Conservation (phyloP, 345 rosid genomes). For the Cochlearia excelsa region DNA sequence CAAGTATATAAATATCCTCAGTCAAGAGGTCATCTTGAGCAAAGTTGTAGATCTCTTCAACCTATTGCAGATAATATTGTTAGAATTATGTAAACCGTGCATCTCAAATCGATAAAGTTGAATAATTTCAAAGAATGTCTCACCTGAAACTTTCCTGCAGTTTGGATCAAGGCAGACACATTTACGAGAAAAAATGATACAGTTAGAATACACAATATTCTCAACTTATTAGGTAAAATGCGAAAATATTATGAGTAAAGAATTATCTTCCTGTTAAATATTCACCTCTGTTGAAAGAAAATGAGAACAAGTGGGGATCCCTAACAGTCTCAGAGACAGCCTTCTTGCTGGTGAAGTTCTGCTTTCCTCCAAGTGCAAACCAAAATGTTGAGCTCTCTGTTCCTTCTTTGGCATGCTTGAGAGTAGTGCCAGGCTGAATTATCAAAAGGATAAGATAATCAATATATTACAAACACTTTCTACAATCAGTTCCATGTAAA, state of each 20-base stretch:
- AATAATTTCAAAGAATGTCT: slow-evolving; percentile 32
- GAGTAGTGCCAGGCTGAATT: slow-evolving; percentile 48
- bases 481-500: neutral
- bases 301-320: slow-evolving; percentile 86
- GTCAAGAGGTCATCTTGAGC: slow-evolving; percentile 93
- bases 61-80: slow-evolving; percentile 47
- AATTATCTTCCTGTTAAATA: too few species aligned
- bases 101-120: too few species aligned
- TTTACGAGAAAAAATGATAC: slow-evolving; percentile 20
- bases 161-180: slow-evolving; percentile 30
- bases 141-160: slow-evolving; percentile 91
- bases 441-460: slow-evolving; percentile 3
- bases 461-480: neutral
- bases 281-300: slow-evolving; percentile 66
- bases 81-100: slow-evolving; percentile 11
- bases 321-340: slow-evolving; percentile 56
- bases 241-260: too few species aligned
- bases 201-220: slow-evolving; percentile 22
- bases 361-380: slow-evolving; percentile 46
- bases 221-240: neutral
- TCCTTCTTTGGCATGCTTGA: neutral
- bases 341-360: slow-evolving; percentile 1
- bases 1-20: slow-evolving; percentile 86
- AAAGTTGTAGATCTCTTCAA: slow-evolving; percentile 90
- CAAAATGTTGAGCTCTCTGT: slow-evolving; percentile 37